phyloP scores from a whole-genome alignment of 257 asterid genomes.

The Plantago major region DNA sequence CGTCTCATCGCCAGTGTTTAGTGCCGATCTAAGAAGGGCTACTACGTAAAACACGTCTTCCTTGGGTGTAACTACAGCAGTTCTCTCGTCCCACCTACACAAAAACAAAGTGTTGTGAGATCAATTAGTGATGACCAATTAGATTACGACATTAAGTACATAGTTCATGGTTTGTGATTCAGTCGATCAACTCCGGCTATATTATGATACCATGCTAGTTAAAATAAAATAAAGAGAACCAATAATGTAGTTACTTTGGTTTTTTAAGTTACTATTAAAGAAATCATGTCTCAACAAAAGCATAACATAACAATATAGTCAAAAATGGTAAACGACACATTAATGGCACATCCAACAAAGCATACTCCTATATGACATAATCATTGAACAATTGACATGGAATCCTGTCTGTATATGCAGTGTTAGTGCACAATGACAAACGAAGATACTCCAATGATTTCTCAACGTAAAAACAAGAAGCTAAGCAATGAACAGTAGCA shows the following conservation, averaged over 20 bases:
- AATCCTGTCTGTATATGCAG: background rate
- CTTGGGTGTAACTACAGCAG: slow-evolving; percentile 60
- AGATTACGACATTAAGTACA: no score
- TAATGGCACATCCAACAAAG: background rate
- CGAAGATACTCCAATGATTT: background rate
- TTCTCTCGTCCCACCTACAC: slow-evolving; percentile 57
- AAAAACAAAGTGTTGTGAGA: background rate
- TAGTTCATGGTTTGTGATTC: no score
- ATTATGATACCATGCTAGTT: background rate
- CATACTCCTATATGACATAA: background rate
- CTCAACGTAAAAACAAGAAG: background rate
- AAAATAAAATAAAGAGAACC: background rate
- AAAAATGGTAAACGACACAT: no score
- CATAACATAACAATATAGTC: no score
- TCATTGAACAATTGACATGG: background rate
- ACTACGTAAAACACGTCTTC: slow-evolving; percentile 75
- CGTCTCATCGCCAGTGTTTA: slow-evolving; percentile 50
- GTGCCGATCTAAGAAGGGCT: slow-evolving; percentile 62
- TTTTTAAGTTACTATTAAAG: no score
- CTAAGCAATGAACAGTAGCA: background rate
- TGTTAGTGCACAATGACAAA: background rate
- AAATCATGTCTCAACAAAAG: no score
- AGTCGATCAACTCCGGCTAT: no score
- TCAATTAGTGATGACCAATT: no score
- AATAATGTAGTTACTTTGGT: background rate